Evolutionary conservation across 805 yeast species (phyloP).

Genomic region (Kazachstania kunashirensis): DNA sequence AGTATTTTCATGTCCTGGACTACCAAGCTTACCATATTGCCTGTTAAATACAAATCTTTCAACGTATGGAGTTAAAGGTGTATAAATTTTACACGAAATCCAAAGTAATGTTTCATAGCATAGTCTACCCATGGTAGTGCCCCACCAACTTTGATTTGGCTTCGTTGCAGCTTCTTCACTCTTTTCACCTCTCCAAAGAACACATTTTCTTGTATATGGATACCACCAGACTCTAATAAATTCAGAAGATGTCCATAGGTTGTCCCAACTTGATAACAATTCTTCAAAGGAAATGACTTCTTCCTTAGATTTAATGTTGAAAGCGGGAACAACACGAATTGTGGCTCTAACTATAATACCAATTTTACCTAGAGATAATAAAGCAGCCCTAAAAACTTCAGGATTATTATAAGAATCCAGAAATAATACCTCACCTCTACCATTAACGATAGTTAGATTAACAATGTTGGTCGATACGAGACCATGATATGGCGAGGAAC

Average conservation of each 20-base stretch:
- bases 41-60: conserved; percentile 78
- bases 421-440: conserved; percentile 57
- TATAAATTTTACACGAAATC: conserved; percentile 63
- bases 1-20: conserved; percentile 46
- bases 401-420: conserved; percentile 44
- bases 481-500: conserved; percentile 89
- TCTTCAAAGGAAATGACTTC: conserved; percentile 75
- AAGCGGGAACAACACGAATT: conserved; percentile 72
- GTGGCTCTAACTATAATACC: conserved; percentile 86
- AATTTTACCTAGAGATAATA: conserved; percentile 80
- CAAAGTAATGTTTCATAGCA: conserved; percentile 74
- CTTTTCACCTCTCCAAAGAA: conserved; percentile 83
- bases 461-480: conserved; percentile 82
- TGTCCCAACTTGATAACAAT: conserved; percentile 61
- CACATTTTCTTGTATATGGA: conserved; percentile 80
- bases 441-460: conserved; percentile 61
- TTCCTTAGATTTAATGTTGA: conserved; percentile 69
- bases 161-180: conserved; percentile 52
- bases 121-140: conserved; percentile 65
- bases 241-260: conserved; percentile 81
- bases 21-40: conserved; percentile 72
- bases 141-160: conserved; percentile 77
- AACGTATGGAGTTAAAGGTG: conserved; percentile 71
- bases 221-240: conserved; percentile 96
- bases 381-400: conserved; percentile 69